Base-by-base conservation (phyloP, 1,284 basidiomycete species). In the Trichosporon inkin region DNA sequence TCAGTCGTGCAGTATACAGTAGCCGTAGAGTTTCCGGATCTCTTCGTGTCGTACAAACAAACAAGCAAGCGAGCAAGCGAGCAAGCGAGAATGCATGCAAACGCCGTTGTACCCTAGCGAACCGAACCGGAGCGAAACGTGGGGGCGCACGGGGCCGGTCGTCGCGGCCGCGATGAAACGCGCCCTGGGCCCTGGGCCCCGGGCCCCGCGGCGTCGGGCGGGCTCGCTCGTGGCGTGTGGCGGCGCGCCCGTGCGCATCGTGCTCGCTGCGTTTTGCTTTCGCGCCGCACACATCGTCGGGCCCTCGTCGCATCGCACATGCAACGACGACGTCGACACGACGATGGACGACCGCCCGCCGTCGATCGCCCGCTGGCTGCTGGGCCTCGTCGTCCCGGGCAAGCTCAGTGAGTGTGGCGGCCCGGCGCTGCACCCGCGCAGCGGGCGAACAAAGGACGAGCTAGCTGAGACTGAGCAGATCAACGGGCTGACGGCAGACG, bases 331-430 rank as follows among this genome's bases (percentile, higher is more conserved):
- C 17, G 19, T 16, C 13, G 6, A 49, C 28, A 10, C 17, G 19
- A 24, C 13, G 6, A 49, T 49, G 44, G 44, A 49, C 44, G 44
- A 49, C 24, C 24, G 44, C 6, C 20, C 53, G 5, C 53, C n/a
- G 37, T 39, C 52, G 10, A 58, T 41, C 28, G 52, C 58, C 8
- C 57, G 61, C 40, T 62, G 61, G 61, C 55, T 62, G 36, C 51
- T 59, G 32, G 58, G 55, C 41, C 40, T 62, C 22, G 52, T 60
- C 40, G 36, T 55, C 32, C 61, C 61, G 22, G 44, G 22, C 24
- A 49, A 49, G 16, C 44, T 49, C 22, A 49, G 44, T 49, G 44
- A 49, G 44, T 49, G 36, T 5, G 6, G 11, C 3, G 11, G 14
- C 2, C 3, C 10, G 14, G 13, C 16, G 28, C 41, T 28, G 41